Conservation (phyloP, 176 grass and related monocot species). For the Aegilops bicornis region DNA sequence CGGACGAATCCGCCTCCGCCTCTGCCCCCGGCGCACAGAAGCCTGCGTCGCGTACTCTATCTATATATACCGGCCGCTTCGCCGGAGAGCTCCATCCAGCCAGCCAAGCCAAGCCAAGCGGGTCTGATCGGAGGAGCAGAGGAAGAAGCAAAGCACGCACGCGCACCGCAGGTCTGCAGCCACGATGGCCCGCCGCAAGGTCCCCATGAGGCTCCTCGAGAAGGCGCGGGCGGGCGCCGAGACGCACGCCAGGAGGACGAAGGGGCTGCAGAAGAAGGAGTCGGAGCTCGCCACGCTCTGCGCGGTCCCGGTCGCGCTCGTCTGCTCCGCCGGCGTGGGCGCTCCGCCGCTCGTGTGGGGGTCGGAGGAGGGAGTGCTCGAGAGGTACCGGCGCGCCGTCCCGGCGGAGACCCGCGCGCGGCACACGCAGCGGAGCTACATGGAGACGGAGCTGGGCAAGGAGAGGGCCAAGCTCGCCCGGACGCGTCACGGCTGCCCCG, state of each 20-base stretch:
- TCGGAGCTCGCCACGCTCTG: constrained; percentile 20
- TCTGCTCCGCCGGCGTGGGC: neutral
- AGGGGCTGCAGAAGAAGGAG: constrained; percentile 10
- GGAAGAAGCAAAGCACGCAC: neutral
- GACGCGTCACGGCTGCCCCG: neutral
- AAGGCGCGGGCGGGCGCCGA: neutral
- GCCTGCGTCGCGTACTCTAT: neutral
- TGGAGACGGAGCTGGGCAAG: neutral
- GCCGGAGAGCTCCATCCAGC: neutral
- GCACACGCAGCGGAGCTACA: constrained; percentile 10
- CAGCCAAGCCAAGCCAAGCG: neutral
- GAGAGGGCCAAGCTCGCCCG: constrained; percentile 29
- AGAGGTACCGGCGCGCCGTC: constrained; percentile 15
- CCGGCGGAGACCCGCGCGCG: neutral
- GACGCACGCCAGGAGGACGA: neutral
- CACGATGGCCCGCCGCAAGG: neutral
- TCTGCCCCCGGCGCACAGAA: too few species aligned
- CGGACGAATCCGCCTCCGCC: neutral
- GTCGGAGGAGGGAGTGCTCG: constrained; percentile 29
- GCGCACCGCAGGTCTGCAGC: neutral
- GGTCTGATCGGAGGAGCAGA: neutral
- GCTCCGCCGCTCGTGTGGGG: constrained; percentile 12
- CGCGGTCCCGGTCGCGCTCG: constrained; percentile 24
- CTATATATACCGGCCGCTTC: neutral
- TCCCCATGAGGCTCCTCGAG: neutral